A percentile compares a stretch with the other conserved stretches of the same genome.
phyloP scores from a whole-genome alignment of 352 stramenopile genomes.

The Phytophthora boehmeriae region DNA sequence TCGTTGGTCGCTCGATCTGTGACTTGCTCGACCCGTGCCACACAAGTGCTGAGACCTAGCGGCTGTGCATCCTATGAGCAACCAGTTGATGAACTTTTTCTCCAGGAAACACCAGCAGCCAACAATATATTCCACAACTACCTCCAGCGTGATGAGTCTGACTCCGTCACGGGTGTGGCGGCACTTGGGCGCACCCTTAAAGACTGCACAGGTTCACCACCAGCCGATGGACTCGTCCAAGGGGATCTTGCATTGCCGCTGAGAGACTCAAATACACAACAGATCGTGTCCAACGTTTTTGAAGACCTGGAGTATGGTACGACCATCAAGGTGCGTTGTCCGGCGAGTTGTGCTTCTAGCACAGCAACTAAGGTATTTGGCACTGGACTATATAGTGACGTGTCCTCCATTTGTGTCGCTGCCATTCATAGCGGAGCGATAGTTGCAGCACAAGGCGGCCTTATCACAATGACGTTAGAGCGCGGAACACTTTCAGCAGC shows the following conservation, averaged over 20 bases:
- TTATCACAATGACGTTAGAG: conserved; percentile 81
- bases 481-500: conserved; percentile 35
- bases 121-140: conserved; percentile 97
- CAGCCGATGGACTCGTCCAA: conserved; percentile 83
- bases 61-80: conserved; percentile 95
- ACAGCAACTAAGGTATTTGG: conserved; percentile 54
- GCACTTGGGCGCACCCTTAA: conserved; percentile 79
- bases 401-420: conserved; percentile 90
- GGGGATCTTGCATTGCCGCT: conserved; percentile 52
- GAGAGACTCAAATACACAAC: conserved; percentile 22
- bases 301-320: conserved; percentile 92
- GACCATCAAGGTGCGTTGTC: conserved; percentile 86
- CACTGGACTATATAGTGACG: conserved; percentile 85
- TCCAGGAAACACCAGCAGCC: conserved; percentile 67
- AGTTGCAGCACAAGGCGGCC: conserved; percentile 33
- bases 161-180: conserved; percentile 53
- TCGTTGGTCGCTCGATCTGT: conserved; percentile 65
- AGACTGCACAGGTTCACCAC: conserved; percentile 92
- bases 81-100: conserved; percentile 88
- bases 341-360: conserved; percentile 47
- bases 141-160: conserved; percentile 41
- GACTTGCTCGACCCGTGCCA: conserved; percentile 80
- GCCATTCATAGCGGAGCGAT: conserved; percentile 91
- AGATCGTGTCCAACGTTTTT: conserved; percentile 43
- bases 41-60: conserved; percentile 89